Evolutionary conservation across 176 grass and related monocot species (phyloP), one percentile per base, ranked within the genome.

Genomic region (Rhynchospora pubera): DNA sequence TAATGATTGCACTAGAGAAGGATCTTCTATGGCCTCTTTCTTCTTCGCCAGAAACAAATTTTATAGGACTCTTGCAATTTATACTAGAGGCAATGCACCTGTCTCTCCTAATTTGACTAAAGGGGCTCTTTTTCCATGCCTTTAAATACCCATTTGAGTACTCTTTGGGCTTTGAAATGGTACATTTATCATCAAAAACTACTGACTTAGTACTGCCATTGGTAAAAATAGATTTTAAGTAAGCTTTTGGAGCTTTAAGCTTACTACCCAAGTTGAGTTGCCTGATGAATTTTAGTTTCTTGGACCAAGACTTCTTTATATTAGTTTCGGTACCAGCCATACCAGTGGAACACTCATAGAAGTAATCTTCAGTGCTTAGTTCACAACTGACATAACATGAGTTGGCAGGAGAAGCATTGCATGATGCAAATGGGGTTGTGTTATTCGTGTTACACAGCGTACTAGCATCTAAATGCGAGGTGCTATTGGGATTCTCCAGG

Each of bases 221-320:
- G 26, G 85, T 84, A 85, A 99, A 99, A 86, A 99, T 85, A 57
- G 97, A 93, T 77, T 91, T 99, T 46, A 99, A 83, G 56, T 95
- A 99, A 77, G 89, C 93, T 52, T 88, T 93, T 16, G 97, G 93
- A 80, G 93, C 96, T 88, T 91, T 99, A 24, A 99, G 91, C 87
- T 93, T 99, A 77, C 83, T 85, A 15, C 92, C 88, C 67, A 89
- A 84, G 83, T 91, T 93, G 79, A 91, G 87, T 65, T 92, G 87
- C 85, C 75, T 94, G 65, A 98, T 94, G 87, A 93, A 91, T 62
- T 89, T 93, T 45, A 99, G 86, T 90, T 95, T 99, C 89, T 90
- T 93, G 69, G 91, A 91, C 97, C 97, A 96, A 65, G 91, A 48
- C 79, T 93, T 93, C 87, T 91, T 94, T 11, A 78, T 78, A 52